Evolutionary conservation across 768 basidiomycete genomes (phyloP).

Genomic region (Russula lepida): DNA sequence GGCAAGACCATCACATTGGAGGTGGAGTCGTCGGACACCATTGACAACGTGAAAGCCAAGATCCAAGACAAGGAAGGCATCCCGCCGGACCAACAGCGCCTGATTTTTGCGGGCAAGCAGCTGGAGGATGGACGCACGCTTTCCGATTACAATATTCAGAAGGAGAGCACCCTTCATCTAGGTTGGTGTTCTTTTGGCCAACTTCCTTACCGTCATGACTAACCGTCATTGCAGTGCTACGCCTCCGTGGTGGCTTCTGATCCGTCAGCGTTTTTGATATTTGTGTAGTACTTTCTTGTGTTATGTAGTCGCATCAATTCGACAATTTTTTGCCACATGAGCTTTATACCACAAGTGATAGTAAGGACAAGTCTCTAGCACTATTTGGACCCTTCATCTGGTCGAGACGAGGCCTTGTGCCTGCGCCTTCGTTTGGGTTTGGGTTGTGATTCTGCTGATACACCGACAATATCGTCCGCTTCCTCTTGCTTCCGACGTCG

Average conservation of each 20-base stretch:
- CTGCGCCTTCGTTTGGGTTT: constrained; percentile 26
- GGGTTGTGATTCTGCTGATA: constrained; percentile 6
- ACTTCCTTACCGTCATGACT: not conserved
- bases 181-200: constrained; percentile 3
- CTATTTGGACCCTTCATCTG: not conserved
- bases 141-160: constrained; percentile 72
- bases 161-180: constrained; percentile 70
- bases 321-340: not conserved
- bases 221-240: constrained; percentile 38
- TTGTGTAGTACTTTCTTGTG: not conserved
- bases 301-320: not conserved
- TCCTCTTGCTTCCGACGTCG: constrained; percentile 26
- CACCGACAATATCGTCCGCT: constrained; percentile 18
- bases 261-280: not conserved
- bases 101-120: constrained; percentile 93
- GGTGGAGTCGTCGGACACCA: constrained; percentile 88
- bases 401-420: constrained; percentile 13
- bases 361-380: not conserved
- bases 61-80: constrained; percentile 82
- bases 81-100: constrained; percentile 79
- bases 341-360: not conserved
- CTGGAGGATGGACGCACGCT: constrained; percentile 90
- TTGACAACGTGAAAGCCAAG: constrained; percentile 83
- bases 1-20: constrained; percentile 93
- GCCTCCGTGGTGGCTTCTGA: constrained; percentile 63